Evolutionary conservation across 768 basidiomycete genomes (phyloP).

Genomic region (Rhizopogon vesiculosus): DNA sequence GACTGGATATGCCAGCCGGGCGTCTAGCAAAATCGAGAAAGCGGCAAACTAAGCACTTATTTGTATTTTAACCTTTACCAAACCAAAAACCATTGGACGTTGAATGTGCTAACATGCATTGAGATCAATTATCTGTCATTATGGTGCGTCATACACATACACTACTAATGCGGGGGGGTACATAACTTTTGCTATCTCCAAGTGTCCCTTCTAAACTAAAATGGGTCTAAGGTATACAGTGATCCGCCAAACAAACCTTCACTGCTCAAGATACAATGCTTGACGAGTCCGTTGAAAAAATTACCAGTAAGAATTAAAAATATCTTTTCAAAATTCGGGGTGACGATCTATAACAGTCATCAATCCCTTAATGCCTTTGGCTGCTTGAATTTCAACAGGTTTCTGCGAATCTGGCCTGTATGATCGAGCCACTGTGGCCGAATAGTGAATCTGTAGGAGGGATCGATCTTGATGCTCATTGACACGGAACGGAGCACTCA

Average conservation of each 20-base stretch:
- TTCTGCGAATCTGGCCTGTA: constrained; percentile 29
- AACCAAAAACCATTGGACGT: neutral
- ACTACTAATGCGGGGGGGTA: constrained; percentile 22
- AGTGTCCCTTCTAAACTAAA: constrained; percentile 11
- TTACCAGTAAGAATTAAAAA: neutral
- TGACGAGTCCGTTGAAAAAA: constrained; percentile 9
- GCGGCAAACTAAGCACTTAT: constrained; percentile 10
- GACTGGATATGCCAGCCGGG: constrained; percentile 86
- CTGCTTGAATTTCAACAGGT: constrained; percentile 31
- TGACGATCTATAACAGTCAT: constrained; percentile 34
- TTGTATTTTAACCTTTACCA: neutral
- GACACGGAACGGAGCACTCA: constrained; percentile 12
- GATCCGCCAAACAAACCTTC: constrained; percentile 4
- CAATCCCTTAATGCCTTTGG: constrained; percentile 28
- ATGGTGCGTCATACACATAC: constrained; percentile 4
- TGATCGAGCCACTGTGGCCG: constrained; percentile 33
- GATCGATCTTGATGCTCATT: constrained; percentile 8
- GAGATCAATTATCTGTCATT: constrained; percentile 1
- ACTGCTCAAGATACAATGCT: constrained; percentile 17
- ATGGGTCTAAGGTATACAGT: constrained; percentile 12
- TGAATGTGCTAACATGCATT: neutral
- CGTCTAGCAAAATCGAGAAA: constrained; percentile 70
- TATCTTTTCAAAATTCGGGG: constrained; percentile 18
- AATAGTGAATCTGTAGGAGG: constrained; percentile 27
- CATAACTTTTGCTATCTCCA: constrained; percentile 18